Evolutionary conservation across 306 rosid species (phyloP).

Genomic region (Fagus crenata): DNA sequence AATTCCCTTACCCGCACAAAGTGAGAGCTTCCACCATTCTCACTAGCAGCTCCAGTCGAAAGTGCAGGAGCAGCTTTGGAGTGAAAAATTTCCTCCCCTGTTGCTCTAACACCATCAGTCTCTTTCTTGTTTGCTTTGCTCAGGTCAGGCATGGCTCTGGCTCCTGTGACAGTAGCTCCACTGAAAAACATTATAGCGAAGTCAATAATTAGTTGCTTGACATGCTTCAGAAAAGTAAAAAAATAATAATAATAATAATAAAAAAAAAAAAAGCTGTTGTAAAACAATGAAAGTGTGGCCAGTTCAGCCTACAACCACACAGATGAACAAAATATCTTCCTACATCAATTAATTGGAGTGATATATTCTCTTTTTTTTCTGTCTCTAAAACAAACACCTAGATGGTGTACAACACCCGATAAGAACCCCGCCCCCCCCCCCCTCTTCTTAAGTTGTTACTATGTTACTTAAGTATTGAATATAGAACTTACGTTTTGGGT

Average conservation of each 20-base stretch:
- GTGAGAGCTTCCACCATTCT: constrained; percentile 61
- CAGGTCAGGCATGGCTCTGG: constrained; percentile 38
- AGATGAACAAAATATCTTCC: not conserved
- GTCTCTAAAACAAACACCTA: not conserved
- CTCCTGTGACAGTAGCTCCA: constrained; percentile 52
- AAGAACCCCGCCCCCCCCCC: too few species aligned
- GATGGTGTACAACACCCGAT: not conserved
- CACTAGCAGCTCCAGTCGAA: constrained; percentile 62
- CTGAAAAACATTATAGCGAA: constrained; percentile 38
- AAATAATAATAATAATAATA: not conserved
- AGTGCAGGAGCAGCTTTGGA: constrained; percentile 54
- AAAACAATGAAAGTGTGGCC: not conserved
- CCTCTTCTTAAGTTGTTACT: not conserved
- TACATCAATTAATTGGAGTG: not conserved
- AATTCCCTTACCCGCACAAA: constrained; percentile 54
- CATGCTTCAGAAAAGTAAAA: not conserved
- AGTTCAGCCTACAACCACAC: not conserved
- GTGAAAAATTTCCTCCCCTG: constrained; percentile 35
- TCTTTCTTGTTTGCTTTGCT: constrained; percentile 55
- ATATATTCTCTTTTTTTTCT: not conserved
- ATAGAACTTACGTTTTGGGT: constrained; percentile 51
- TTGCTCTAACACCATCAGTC: constrained; percentile 41
- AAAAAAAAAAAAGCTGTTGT: not conserved
- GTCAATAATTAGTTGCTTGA: constrained; percentile 20
- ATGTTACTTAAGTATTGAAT: not conserved